phyloP scores from a whole-genome alignment of 2,329 filamentous ascomycete genomes.

The Calonectria hawksworthii region DNA sequence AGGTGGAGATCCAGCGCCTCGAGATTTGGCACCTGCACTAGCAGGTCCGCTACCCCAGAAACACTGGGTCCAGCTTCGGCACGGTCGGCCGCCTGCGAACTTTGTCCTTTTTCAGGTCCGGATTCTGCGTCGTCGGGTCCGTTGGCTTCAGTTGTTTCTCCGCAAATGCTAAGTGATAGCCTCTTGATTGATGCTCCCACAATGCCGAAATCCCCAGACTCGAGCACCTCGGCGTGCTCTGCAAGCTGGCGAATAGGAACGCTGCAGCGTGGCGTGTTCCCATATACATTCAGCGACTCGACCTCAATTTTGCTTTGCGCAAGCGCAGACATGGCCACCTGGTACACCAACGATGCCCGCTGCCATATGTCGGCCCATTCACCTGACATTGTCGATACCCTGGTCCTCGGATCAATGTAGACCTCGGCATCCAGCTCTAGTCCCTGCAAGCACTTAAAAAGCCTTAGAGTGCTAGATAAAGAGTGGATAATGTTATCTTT shows the following conservation, averaged over 20 bases:
- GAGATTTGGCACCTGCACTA: slow-evolving; percentile 3
- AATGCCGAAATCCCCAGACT: not conserved
- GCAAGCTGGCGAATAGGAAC: not conserved
- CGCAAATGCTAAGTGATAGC: not conserved
- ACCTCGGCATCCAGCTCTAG: not conserved
- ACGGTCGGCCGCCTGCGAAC: not conserved
- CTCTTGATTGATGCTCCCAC: not conserved
- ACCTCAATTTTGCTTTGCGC: not conserved
- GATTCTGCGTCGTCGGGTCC: not conserved
- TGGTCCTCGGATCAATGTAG: not conserved
- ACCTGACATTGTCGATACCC: not conserved
- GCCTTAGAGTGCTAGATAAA: not conserved
- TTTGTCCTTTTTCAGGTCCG: not conserved
- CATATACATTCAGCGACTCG: not conserved
- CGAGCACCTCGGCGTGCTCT: not conserved
- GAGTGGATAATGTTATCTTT: not conserved
- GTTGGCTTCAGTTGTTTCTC: not conserved
- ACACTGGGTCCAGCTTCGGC: not conserved
- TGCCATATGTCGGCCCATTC: not conserved
- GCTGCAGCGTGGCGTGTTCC: not conserved
- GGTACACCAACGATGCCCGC: not conserved
- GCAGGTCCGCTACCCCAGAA: not conserved
- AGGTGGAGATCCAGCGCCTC: not conserved
- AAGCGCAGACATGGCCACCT: not conserved
- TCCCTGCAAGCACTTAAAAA: not conserved